These are phyloP conservation scores for Jacaranda mimosifolia DNA, from an alignment of 257 asterid genomes.

Conservation along the genomic window DNA sequence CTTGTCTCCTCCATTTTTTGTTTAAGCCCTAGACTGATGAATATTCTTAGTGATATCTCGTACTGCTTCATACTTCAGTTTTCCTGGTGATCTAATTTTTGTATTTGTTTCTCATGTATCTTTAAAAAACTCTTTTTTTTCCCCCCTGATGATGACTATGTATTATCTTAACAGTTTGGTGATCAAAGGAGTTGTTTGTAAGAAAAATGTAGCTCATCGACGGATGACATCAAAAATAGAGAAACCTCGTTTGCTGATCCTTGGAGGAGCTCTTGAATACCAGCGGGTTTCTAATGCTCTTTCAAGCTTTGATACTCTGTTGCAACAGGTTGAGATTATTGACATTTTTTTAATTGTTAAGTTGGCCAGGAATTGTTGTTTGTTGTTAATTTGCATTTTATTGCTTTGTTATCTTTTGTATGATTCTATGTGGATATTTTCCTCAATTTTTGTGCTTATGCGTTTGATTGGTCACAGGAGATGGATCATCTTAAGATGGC, in stretches of 20 bases:
- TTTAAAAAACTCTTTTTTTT: slow-evolving; percentile 18
- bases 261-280: slow-evolving; percentile 97
- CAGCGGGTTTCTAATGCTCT: slow-evolving; percentile 92
- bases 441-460: slow-evolving; percentile 37
- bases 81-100: slow-evolving; percentile 9
- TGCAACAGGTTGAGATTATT: slow-evolving; percentile 81
- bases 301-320: slow-evolving; percentile 91
- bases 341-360: slow-evolving; percentile 26
- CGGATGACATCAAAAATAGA: slow-evolving; percentile 91
- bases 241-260: slow-evolving; percentile 87
- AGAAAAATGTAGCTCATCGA: slow-evolving; percentile 94
- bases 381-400: background rate
- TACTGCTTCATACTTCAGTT: slow-evolving; percentile 3
- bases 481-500: slow-evolving; percentile 99
- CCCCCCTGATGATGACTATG: slow-evolving; percentile 35
- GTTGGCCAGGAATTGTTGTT: slow-evolving; percentile 4
- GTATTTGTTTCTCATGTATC: slow-evolving; percentile 21
- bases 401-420: slow-evolving; percentile 13
- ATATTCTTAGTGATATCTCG: background rate
- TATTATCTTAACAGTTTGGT: slow-evolving; percentile 62
- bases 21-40: too few species aligned
- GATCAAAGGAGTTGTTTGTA: slow-evolving; percentile 93
- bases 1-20: too few species aligned
- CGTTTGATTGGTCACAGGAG: slow-evolving; percentile 62
- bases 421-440: slow-evolving; percentile 13